Base-by-base conservation (phyloP, 2,329 filamentous ascomycete species). In the Ceratocystis alfenasii region DNA sequence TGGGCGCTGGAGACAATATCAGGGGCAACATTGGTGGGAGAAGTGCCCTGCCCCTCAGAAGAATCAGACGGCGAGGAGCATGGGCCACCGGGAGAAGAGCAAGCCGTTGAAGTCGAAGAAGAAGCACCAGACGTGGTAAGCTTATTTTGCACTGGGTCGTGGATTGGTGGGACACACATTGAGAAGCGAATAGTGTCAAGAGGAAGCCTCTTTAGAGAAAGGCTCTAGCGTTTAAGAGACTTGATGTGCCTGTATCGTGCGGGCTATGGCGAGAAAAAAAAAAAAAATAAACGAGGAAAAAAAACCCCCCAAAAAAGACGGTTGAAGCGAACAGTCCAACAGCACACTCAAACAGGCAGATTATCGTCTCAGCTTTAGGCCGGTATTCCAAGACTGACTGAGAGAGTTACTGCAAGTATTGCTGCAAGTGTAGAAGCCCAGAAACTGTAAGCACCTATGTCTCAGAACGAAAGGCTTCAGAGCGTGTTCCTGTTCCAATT, bases 111-210 rank as follows among this genome's bases (percentile, higher is more conserved):
- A 20, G 28, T n/a, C 3, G 53, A 59, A 59, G 53, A 36, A 33
- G 25, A 25, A 25, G 53, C 15, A 59, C 12, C 7, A 59, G 28
- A 59, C 7, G 36, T 30, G n/a, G 53, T 57, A 46, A 65, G 53
- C 28, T 61, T 61, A n/a, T 59, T 61, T 60, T 59, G 64, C 33
- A 41, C 44, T 22, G 45, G 7, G 64, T 65, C 57, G 45, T 65
- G n/a, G 3, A 30, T 61, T 65, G 64, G 44, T 55, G 64, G 46
- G 64, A 65, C 64, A 65, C 64, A 65, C 64, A 65, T 65, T 65
- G 55, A 50, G 57, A 61, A 50, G 41, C 44, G 28, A 50, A 25
- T 12, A 20, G 15, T 50, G 17, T 48, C 61, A 30, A 63, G 30
- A 46, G 44, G 1, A 7, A 10, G 30, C 22, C 41, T 63, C 36